Percentiles rank a stretch among this genome's conserved stretches.
Evolutionary conservation across 2,329 filamentous ascomycete species (phyloP).

Genomic region (Colletotrichum euphorbiae): DNA sequence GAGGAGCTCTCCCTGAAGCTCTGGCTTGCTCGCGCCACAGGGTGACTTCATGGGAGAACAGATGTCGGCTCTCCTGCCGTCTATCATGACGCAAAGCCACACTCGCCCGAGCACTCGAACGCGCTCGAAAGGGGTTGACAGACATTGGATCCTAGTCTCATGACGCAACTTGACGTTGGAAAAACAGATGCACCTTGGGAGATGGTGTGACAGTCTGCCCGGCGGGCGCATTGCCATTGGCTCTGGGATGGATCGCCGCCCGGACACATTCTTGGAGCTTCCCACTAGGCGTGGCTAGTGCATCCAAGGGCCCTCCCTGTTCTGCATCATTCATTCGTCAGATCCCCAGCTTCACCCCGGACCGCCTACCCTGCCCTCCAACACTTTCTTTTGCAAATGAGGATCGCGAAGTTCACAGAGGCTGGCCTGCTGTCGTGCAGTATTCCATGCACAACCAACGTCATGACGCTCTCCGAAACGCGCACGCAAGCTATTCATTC

Average conservation of each 20-base stretch:
- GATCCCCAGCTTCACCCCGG: slow-evolving; percentile 27
- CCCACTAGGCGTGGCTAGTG: slow-evolving; percentile 37
- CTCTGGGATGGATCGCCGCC: slow-evolving; percentile 48
- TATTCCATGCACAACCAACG: slow-evolving; percentile 28
- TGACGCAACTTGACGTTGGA: slow-evolving; percentile 39
- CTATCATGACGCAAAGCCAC: slow-evolving; percentile 43
- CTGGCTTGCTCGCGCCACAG: slow-evolving; percentile 39
- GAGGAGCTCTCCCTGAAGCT: slow-evolving; percentile 31
- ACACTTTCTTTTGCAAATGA: slow-evolving; percentile 35
- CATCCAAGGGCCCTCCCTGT: slow-evolving; percentile 33
- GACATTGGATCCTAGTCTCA: slow-evolving; percentile 31
- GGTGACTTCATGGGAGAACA: slow-evolving; percentile 39
- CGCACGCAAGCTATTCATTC: slow-evolving; percentile 23
- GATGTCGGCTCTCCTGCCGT: slow-evolving; percentile 12
- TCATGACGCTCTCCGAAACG: slow-evolving; percentile 39
- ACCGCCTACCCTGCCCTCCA: not conserved
- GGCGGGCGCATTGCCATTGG: slow-evolving; percentile 35
- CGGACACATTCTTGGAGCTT: slow-evolving; percentile 41
- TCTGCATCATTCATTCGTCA: slow-evolving; percentile 41
- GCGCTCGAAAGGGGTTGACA: slow-evolving; percentile 29
- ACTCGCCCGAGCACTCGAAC: slow-evolving; percentile 37
- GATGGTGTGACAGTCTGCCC: slow-evolving; percentile 39
- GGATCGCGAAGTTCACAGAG: slow-evolving; percentile 31
- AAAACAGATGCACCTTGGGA: slow-evolving; percentile 29
- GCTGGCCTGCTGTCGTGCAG: slow-evolving; percentile 9